Evolutionary conservation across 108 stramenopile species (phyloP), one percentile per base, ranked within the genome.

Genomic region (Nitzschia inconspicua): DNA sequence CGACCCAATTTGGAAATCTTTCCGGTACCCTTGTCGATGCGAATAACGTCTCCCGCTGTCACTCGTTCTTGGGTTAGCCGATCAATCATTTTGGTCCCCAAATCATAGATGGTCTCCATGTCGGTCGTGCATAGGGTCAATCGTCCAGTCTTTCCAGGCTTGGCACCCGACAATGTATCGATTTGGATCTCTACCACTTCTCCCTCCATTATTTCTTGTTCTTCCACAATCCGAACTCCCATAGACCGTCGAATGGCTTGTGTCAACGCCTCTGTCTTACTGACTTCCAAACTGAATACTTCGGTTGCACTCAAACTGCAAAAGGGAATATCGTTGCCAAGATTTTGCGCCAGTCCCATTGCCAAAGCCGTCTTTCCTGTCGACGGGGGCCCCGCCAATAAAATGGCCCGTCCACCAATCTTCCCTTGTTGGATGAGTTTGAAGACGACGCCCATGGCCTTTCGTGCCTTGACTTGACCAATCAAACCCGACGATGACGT

Each of bases 1-100:
- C 98, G 81, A 25, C 98, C 98, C 35, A 99, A 76, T 76, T 97
- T 96, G 54, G 92, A 88, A 61, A 99, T 96, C 59, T 93, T 89
- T 1, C 97, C 97, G 10, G 86, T 85, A 6, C 94, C 98, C 84
- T 98, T 98, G 76, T 99, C 98, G 62, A 99, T 99, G 0, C 95
- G 95, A 77, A 99, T 98, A 49, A 99, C 96, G 79, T 99, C 98
- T 23, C 98, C 98, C 3, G 98, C 97, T 16, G 92, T 77, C 3
- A 99, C 81, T 72, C 97, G 94, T 71, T 99, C 97, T 70, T 97
- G 95, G 34, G 88, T 85, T 29, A 98, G 60, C 16, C 91, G 86
- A 46, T 98, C 98, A 79, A 99, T 98, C 98, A 99, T 99, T 82
- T 98, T 98, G n/a, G 90, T 78, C 16, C 98, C 98, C 29, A 99